Base-by-base conservation (phyloP, 805 yeast species). In the Kazachstania martiniae region DNA sequence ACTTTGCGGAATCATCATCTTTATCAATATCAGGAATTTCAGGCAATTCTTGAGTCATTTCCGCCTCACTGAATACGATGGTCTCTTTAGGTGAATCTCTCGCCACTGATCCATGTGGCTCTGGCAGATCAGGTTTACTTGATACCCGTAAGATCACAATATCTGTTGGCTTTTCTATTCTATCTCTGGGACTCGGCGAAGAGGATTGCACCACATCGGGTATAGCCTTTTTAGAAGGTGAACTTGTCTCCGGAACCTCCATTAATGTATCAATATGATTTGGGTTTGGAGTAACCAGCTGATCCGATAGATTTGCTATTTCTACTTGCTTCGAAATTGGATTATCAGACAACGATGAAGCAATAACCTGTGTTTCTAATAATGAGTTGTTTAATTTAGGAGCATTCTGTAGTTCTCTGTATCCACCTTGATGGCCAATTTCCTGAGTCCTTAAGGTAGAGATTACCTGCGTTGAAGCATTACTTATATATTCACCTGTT, bases 1-100 rank as follows among this genome's bases (percentile, higher is more conserved):
- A 51, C 10, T 51, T 56, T 4, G 51, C 34, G n/a, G n/a, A n/a
- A n/a, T n/a, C n/a, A n/a, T n/a, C n/a, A n/a, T n/a, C n/a, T n/a
- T n/a, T n/a, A n/a, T n/a, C n/a, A n/a, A n/a, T n/a, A n/a, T n/a
- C n/a, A n/a, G n/a, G n/a, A n/a, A n/a, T n/a, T 35, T 53, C 56
- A 4, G 56, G 54, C 15, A 51, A 32, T 18, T 51, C 57, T 31
- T 51, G 57, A 1, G 57, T 49, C 18, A 40, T 33, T 21, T 51
- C 56, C 1, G 38, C 39, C 21, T 51, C 56, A 34, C 54, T 51
- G 14, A 40, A 15, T 4, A 44, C 39, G 1, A 45, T 13, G 7
- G 25, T 9, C 8, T 8, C 12, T 19, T 10, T 7, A n/a, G 21
- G 14, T 5, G 35, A 15, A 19, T 37, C 37, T 16, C 23, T 9